These are phyloP conservation scores for Pichia sp. DNA, from an alignment of 1,139 yeast genomes.

Conservation along the genomic window DNA sequence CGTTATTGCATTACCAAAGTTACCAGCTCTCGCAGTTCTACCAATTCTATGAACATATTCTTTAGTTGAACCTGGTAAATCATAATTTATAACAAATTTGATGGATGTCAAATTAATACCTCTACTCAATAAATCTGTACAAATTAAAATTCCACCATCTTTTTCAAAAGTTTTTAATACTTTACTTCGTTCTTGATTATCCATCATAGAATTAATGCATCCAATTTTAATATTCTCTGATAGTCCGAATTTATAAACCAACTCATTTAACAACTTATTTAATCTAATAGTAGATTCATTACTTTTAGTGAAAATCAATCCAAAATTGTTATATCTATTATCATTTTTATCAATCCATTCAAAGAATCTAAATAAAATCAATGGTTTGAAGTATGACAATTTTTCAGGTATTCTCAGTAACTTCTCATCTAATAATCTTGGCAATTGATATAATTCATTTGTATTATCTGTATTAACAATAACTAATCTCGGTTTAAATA, in stretches of 20 bases:
- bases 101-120: conserved; percentile 81
- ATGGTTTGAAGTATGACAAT: conserved; percentile 66
- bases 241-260: conserved; percentile 2
- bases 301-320: conserved; percentile 72
- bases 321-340: conserved; percentile 30
- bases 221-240: conserved; percentile 21
- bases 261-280: conserved; percentile 45
- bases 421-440: conserved; percentile 49
- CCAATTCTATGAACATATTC: conserved; percentile 96
- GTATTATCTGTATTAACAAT: conserved; percentile 52
- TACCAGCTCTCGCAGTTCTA: conserved; percentile 91
- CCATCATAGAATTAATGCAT: conserved; percentile 33
- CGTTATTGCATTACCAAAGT: conserved; percentile 66
- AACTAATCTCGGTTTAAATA: conserved; percentile 63
- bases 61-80: conserved; percentile 78
- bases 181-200: conserved; percentile 22
- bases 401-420: conserved; percentile 46
- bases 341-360: conserved; percentile 16
- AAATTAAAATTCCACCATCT: conserved; percentile 50
- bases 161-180: conserved; percentile 48
- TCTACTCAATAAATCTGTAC: conserved; percentile 91
- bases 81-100: conserved; percentile 79
- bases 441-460: conserved; percentile 50
- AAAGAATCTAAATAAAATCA: conserved; percentile 56
- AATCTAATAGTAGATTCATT: conserved; percentile 82